phyloP scores from a whole-genome alignment of 1,284 basidiomycete species.

The Meira nashicola region DNA sequence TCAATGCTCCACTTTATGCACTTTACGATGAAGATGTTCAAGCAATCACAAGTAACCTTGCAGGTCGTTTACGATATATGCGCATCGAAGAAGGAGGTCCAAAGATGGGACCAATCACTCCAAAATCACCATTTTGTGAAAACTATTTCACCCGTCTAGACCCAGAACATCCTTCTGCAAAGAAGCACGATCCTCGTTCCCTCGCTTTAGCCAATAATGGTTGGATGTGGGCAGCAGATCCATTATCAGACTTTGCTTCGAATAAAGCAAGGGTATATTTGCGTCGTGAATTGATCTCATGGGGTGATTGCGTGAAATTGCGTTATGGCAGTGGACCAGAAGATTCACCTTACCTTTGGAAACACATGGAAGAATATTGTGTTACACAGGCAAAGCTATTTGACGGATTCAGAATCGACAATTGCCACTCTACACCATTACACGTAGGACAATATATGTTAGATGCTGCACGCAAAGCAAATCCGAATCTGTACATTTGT shows the following conservation, averaged over 20 bases:
- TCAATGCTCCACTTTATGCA: conserved; percentile 34
- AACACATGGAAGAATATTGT: conserved; percentile 73
- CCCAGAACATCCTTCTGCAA: conserved; percentile 29
- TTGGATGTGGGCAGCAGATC: conserved; percentile 97
- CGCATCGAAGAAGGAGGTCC: conserved; percentile 40
- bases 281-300: conserved; percentile 89
- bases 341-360: conserved; percentile 91
- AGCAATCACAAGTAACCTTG: conserved; percentile 36
- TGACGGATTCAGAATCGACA: conserved; percentile 94
- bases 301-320: conserved; percentile 96
- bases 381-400: conserved; percentile 71
- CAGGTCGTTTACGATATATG: conserved; percentile 36
- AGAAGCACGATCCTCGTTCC: conserved; percentile 60
- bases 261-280: conserved; percentile 92
- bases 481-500: conserved; percentile 88
- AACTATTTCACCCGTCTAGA: conserved; percentile 45
- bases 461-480: conserved; percentile 79
- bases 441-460: conserved; percentile 87
- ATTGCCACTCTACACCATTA: conserved; percentile 94
- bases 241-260: conserved; percentile 89
- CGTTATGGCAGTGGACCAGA: conserved; percentile 63
- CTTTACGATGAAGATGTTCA: conserved; percentile 42
- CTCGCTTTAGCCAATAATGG: conserved; percentile 88
- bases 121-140: conserved; percentile 35
- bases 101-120: conserved; percentile 33